Conservation (phyloP, 129 eudicot species). For the Lactuca saligna region DNA sequence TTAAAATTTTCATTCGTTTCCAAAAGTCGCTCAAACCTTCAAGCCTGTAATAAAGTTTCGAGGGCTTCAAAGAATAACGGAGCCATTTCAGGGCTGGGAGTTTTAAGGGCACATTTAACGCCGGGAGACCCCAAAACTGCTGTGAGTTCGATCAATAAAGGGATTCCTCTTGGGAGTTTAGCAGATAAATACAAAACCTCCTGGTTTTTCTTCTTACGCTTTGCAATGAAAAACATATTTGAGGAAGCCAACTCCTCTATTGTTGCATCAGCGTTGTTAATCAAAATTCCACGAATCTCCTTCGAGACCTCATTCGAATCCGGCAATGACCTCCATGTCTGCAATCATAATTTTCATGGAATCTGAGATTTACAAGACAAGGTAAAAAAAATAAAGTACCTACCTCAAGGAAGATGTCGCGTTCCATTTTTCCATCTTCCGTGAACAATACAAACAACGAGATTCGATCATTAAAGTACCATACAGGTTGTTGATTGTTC, state of each 20-base stretch:
- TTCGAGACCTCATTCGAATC: slow-evolving; percentile 81
- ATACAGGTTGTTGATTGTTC: slow-evolving; percentile 86
- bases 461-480: slow-evolving; percentile 81
- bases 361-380: not conserved
- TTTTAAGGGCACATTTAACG: slow-evolving; percentile 83
- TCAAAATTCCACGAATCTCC: slow-evolving; percentile 61
- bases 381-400: not conserved
- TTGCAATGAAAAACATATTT: slow-evolving; percentile 92
- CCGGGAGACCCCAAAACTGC: slow-evolving; percentile 72
- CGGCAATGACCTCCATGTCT: slow-evolving; percentile 96
- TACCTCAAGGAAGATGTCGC: slow-evolving; percentile 88
- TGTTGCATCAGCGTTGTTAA: slow-evolving; percentile 66
- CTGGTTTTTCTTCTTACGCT: slow-evolving; percentile 82
- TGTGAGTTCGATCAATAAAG: slow-evolving; percentile 86
- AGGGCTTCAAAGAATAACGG: slow-evolving; percentile 91
- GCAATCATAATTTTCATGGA: slow-evolving; percentile 9
- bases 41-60: slow-evolving; percentile 56
- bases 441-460: slow-evolving; percentile 55
- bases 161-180: slow-evolving; percentile 74
- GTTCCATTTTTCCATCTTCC: slow-evolving; percentile 96
- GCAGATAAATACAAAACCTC: slow-evolving; percentile 90
- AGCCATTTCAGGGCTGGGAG: slow-evolving; percentile 90
- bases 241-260: slow-evolving; percentile 58
- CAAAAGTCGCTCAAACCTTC: not conserved
- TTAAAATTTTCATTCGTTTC: not conserved